Conservation (phyloP, 495 filamentous ascomycete genomes). For the Hyphodiscus hymeniophilus region DNA sequence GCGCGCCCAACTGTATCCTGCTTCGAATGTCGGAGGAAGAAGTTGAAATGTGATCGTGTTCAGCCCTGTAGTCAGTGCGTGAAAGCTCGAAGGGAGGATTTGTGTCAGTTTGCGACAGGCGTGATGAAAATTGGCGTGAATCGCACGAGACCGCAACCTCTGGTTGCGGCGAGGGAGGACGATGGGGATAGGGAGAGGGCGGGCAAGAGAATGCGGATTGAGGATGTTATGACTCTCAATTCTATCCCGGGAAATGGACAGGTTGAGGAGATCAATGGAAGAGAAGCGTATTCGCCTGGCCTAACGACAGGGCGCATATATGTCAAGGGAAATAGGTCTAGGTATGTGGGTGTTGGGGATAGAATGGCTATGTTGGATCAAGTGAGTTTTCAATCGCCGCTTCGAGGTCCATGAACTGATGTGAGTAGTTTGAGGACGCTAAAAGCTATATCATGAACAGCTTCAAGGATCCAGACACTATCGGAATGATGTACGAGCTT, state of each 20-base stretch:
- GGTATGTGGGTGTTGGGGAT: constrained; percentile 15
- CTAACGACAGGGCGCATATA: constrained; percentile 8
- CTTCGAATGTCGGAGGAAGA: constrained; percentile 17
- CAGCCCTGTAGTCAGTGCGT: constrained; percentile 18
- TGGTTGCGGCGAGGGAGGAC: not conserved
- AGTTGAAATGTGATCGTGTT: constrained; percentile 19
- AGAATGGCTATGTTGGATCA: constrained; percentile 15
- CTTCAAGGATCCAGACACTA: constrained; percentile 4
- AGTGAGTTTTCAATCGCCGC: constrained; percentile 4
- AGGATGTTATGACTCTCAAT: not conserved
- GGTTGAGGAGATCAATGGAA: too few relatives aligned
- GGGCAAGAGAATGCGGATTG: not conserved
- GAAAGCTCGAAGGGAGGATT: constrained; percentile 9
- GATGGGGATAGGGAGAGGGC: not conserved
- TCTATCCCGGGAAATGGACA: too few relatives aligned
- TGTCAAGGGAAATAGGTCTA: constrained; percentile 8
- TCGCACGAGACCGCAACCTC: not conserved
- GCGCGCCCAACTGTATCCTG: constrained; percentile 5
- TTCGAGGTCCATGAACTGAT: not conserved
- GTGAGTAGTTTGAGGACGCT: constrained; percentile 11
- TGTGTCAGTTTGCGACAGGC: constrained; percentile 2
- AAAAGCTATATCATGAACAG: constrained; percentile 15
- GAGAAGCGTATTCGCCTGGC: too few relatives aligned
- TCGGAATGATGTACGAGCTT: constrained; percentile 10
- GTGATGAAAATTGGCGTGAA: constrained; percentile 3